Conservation (phyloP, 306 rosid species). For the Sechiopsis laciniata region DNA sequence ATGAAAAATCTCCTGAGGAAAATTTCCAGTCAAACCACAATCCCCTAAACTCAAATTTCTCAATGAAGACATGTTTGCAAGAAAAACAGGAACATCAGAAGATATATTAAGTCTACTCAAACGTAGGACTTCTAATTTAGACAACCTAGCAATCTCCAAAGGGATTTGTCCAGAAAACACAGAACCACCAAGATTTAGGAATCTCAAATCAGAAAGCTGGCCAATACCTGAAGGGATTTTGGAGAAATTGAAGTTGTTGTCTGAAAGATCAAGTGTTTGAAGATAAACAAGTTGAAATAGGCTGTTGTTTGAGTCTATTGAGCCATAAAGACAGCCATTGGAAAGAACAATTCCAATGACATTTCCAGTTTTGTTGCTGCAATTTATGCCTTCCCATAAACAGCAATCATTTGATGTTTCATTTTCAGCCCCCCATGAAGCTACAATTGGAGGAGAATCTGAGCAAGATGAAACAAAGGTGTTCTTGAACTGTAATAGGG, state of each 20-base stretch:
- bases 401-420: not conserved
- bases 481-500: constrained; percentile 9
- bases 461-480: not conserved
- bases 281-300: constrained; percentile 21
- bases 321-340: constrained; percentile 6
- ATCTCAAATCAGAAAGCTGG: constrained; percentile 9
- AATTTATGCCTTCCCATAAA: not conserved
- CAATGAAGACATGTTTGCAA: constrained; percentile 11
- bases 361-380: constrained; percentile 13
- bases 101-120: not conserved
- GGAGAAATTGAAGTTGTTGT: constrained; percentile 28
- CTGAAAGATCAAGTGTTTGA: constrained; percentile 25
- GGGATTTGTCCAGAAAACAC: constrained; percentile 26
- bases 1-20: constrained; percentile 15
- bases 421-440: not conserved
- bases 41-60: not conserved
- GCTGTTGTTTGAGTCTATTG: constrained; percentile 11
- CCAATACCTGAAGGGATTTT: constrained; percentile 21
- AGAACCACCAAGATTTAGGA: constrained; percentile 17
- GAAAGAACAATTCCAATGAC: not conserved
- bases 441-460: not conserved
- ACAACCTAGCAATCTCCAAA: constrained; percentile 11
- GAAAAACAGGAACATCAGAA: constrained; percentile 16
- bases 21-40: constrained; percentile 20
- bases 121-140: constrained; percentile 15